Percentiles rank a stretch among this genome's conserved stretches.
Conservation (phyloP, 2,329 filamentous ascomycete species). For the Ascochyta koolunga region DNA sequence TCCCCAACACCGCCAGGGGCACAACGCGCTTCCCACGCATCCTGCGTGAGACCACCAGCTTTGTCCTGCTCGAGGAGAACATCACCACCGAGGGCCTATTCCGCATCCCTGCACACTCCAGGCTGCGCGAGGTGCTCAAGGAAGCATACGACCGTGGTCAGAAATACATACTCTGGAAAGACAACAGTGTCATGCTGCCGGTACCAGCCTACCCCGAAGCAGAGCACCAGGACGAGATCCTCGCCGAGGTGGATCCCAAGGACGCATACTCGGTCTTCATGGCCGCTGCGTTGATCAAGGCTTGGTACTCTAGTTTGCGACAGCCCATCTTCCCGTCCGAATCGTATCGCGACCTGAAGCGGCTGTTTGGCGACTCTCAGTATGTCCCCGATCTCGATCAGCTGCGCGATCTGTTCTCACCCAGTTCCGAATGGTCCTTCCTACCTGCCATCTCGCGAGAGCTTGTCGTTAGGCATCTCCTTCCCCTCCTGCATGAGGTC, state of each 20-base stretch:
- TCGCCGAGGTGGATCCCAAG: conserved; percentile 54
- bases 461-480: conserved; percentile 57
- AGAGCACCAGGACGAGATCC: conserved; percentile 48
- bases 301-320: conserved; percentile 61
- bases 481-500: conserved; percentile 58
- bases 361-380: conserved; percentile 50
- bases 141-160: conserved; percentile 63
- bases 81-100: conserved; percentile 60
- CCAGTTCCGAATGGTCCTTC: conserved; percentile 54
- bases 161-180: conserved; percentile 60
- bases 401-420: conserved; percentile 54
- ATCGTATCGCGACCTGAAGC: conserved; percentile 55
- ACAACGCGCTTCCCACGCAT: conserved; percentile 58
- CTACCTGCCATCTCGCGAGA: conserved; percentile 54
- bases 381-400: conserved; percentile 50
- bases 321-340: conserved; percentile 59
- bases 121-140: conserved; percentile 56
- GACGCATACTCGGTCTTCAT: conserved; percentile 61
- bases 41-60: conserved; percentile 59
- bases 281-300: conserved; percentile 61
- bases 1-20: conserved; percentile 54
- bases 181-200: conserved; percentile 45
- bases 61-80: conserved; percentile 56
- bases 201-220: conserved; percentile 40
- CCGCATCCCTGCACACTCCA: conserved; percentile 58